Percentiles rank a stretch among this genome's conserved stretches.
Evolutionary conservation across 2,329 filamentous ascomycete species (phyloP).

Genomic region (Purpureocillium takamizusanense): DNA sequence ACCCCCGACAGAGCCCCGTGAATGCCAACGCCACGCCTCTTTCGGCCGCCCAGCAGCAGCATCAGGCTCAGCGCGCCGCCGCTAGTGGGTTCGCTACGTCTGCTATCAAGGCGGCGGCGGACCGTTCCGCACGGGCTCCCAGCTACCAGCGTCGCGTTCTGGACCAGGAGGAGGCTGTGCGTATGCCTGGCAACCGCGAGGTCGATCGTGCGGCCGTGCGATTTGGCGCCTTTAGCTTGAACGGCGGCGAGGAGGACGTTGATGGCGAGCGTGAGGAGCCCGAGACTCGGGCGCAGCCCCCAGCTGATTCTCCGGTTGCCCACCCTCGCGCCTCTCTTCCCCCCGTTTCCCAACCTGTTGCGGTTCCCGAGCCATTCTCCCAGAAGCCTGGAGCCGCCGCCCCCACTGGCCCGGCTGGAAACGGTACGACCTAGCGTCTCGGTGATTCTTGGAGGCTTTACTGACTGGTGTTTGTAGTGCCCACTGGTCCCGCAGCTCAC

Average conservation of each 20-base stretch:
- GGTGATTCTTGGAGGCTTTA: constrained; percentile 6
- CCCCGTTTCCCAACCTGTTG: constrained; percentile 50
- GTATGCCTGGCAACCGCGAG: constrained; percentile 95
- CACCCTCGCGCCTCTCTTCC: constrained; percentile 82
- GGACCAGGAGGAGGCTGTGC: constrained; percentile 94
- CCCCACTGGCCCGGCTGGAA: constrained; percentile 25
- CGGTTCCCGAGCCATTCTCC: constrained; percentile 46
- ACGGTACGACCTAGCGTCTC: constrained; percentile 16
- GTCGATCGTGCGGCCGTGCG: constrained; percentile 90
- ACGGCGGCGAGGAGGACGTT: constrained; percentile 75
- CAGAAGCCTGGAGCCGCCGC: constrained; percentile 44
- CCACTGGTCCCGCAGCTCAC: constrained; percentile 13
- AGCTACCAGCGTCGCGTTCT: constrained; percentile 80
- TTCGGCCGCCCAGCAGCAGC: constrained; percentile 54
- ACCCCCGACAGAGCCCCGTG: constrained; percentile 52
- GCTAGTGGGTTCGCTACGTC: constrained; percentile 68
- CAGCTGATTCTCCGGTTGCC: constrained; percentile 82
- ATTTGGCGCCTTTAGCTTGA: constrained; percentile 90
- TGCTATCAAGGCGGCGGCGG: constrained; percentile 66
- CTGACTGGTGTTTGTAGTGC: constrained; percentile 8
- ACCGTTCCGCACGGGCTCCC: constrained; percentile 56
- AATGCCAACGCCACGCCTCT: constrained; percentile 59
- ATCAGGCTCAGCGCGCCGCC: constrained; percentile 40
- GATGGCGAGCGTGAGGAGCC: constrained; percentile 93
- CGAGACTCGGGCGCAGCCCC: constrained; percentile 87